Base-by-base conservation (phyloP, 805 yeast species). In the Kurtzmaniella fragi region DNA sequence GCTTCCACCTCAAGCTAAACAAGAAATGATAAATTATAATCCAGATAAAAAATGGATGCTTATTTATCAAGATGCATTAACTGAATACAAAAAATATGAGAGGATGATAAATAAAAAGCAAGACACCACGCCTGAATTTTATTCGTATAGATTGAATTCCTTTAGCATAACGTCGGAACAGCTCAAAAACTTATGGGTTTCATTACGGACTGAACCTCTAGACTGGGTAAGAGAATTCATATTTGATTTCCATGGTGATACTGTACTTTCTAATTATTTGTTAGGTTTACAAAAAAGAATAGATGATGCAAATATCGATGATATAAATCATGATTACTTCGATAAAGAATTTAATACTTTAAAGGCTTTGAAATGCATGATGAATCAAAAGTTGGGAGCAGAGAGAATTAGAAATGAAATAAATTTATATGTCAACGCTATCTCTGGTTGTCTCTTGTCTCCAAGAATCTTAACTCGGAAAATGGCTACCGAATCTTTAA, bases 41-140 rank as follows among this genome's bases (percentile, higher is more conserved):
- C 65, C 77, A 0, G 86, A 83, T 35, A 86, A 88, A 51, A 91
- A 91, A 61, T 89, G 96, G 95, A 80, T 86, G 82, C 71, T 90
- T 47, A 82, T 90, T 31, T 79, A 84, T 47, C 97, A 90, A 58
- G 96, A 89, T 57, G 79, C 83, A 17, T 71, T 86, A 34, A 76
- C 90, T 5, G 96, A 89, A 52, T 70, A 70, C 51, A 83, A 82
- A 51, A 78, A 82, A 47, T 58, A 56, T 38, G 60, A 58, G 40
- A 42, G 64, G 32, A 39, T 43, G 16, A 43, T 37, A n/a, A 51
- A 48, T 31, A 51, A 52, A 35, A 62, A 55, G 28, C 64, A 58
- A 37, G 52, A 62, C 16, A 52, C 57, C 42, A 73, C 80, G 17
- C 96, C 93, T 2, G 88, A 79, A 45, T 80, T 75, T 49, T 91